Base-by-base conservation (phyloP, 2,329 filamentous ascomycete species). In the Apiospora saccharicola region DNA sequence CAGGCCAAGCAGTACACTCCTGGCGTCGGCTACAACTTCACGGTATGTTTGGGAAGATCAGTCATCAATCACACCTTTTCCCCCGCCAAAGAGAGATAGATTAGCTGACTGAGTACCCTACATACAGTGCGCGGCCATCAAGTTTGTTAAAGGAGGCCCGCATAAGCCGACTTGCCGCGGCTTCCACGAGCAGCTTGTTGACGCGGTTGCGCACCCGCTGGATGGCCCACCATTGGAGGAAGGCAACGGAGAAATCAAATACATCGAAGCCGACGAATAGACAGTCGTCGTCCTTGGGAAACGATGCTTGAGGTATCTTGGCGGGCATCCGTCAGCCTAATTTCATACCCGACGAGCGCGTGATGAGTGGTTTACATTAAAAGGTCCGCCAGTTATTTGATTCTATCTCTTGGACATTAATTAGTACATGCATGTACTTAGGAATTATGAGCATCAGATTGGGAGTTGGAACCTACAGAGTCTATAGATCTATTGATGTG, bases 61-160 rank as follows among this genome's bases (percentile, higher is more conserved):
- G 4, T 30, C 26, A 30, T 30, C 5, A 6, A 37, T 1, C 37
- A 5, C 37, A 10, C 37, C 37, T 7, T 10, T 41, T 10, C 2
- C 47, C 30, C 30, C 24, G 8, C 2, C n/a, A 37, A 37, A 41
- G 7, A 37, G 26, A 16, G 26, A 30, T 13, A 53, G 51, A 30
- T 7, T 12, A 16, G 34, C 34, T 70, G 30, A 30, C 68, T 12
- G 8, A 51, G 1, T 4, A 12, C 22, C 12, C 12, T 26, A 2
- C 19, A 26, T 19, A 47, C 67, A 70, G 68, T 70, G 47, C 24
- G 68, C 68, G 37, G 68, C 68, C n/a, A 24, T 70, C 47, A 70
- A 51, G 26, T 70, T 70, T 41, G 68, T 70, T 4, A 16, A 24
- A 13, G 68, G 68, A 41, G 68, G 68, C 5, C 68, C 68, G 19